Evolutionary conservation across 305 asterid species (phyloP).

Genomic region (Salvia sclarea): DNA sequence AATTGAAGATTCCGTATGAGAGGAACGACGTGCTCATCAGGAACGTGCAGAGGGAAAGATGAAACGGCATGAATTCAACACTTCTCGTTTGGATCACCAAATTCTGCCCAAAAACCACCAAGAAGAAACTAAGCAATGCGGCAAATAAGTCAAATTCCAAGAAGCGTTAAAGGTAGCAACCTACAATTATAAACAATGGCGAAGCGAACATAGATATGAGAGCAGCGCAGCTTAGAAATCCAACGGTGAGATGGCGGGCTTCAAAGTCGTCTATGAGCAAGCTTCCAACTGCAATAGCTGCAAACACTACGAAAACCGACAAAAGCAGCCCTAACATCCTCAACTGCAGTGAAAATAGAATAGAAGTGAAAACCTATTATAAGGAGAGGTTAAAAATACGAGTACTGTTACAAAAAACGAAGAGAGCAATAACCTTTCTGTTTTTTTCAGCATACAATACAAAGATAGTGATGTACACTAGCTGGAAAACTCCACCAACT

Average conservation of each 20-base stretch:
- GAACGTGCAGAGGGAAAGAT: constrained; percentile 58
- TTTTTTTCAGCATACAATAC: constrained; percentile 43
- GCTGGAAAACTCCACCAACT: constrained; percentile 55
- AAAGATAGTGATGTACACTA: constrained; percentile 53
- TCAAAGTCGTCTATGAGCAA: constrained; percentile 46
- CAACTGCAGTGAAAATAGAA: constrained; percentile 47
- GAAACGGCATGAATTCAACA: constrained; percentile 69
- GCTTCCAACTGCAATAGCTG: constrained; percentile 47
- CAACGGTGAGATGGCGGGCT: constrained; percentile 47
- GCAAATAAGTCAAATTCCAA: neutral
- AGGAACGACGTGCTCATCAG: constrained; percentile 67
- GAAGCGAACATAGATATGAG: constrained; percentile 77
- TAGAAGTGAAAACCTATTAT: neutral
- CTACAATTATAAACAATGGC: constrained; percentile 59
- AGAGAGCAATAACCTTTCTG: constrained; percentile 40
- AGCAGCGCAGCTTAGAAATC: constrained; percentile 58
- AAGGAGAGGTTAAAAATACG: neutral
- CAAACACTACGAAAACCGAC: constrained; percentile 46
- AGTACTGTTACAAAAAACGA: neutral
- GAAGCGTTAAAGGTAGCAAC: constrained; percentile 23
- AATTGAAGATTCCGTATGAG: constrained; percentile 57
- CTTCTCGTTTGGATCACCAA: constrained; percentile 63
- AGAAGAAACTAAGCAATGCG: neutral
- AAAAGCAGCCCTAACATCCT: constrained; percentile 51
- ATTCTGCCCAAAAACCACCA: constrained; percentile 43